phyloP scores from a whole-genome alignment of 495 filamentous ascomycete genomes.

The Pyrenopolyporus hunteri region DNA sequence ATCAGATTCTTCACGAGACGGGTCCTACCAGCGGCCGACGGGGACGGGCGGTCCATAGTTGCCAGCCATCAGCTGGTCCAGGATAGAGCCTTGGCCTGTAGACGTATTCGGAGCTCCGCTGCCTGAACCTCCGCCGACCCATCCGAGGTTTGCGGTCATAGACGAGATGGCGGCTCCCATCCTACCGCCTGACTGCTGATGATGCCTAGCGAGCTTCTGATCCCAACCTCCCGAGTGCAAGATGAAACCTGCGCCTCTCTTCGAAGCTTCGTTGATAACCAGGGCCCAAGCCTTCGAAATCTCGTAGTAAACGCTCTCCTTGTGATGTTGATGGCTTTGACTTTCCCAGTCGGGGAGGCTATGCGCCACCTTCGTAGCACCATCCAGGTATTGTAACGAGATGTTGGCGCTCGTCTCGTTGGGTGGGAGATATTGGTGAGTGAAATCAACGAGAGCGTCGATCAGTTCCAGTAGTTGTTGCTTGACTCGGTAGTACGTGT shows the following conservation, averaged over 20 bases:
- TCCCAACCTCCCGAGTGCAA: conserved; percentile 95
- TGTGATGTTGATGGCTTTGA: conserved; percentile 84
- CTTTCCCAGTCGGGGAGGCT: conserved; percentile 85
- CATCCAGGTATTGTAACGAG: conserved; percentile 85
- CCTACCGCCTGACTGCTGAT: conserved; percentile 82
- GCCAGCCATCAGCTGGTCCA: conserved; percentile 79
- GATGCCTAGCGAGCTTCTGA: conserved; percentile 83
- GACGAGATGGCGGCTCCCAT: conserved; percentile 81
- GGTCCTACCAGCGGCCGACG: conserved; percentile 70
- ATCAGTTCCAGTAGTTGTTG: conserved; percentile 80
- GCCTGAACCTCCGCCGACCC: conserved; percentile 69
- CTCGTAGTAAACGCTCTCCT: conserved; percentile 94
- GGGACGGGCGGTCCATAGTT: conserved; percentile 78
- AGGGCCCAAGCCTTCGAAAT: conserved; percentile 91
- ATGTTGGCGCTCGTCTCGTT: conserved; percentile 79
- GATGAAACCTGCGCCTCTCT: conserved; percentile 87
- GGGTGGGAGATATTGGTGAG: conserved; percentile 91
- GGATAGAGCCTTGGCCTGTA: conserved; percentile 66
- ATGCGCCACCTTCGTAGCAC: conserved; percentile 88
- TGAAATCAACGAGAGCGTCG: conserved; percentile 91
- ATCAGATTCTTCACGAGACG: not conserved
- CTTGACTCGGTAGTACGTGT: conserved; percentile 91
- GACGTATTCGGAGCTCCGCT: conserved; percentile 35
- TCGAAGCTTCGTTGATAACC: conserved; percentile 89
- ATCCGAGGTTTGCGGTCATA: conserved; percentile 74